Evolutionary conservation across 441 rosid species (phyloP).

Genomic region (Populus hybrid): DNA sequence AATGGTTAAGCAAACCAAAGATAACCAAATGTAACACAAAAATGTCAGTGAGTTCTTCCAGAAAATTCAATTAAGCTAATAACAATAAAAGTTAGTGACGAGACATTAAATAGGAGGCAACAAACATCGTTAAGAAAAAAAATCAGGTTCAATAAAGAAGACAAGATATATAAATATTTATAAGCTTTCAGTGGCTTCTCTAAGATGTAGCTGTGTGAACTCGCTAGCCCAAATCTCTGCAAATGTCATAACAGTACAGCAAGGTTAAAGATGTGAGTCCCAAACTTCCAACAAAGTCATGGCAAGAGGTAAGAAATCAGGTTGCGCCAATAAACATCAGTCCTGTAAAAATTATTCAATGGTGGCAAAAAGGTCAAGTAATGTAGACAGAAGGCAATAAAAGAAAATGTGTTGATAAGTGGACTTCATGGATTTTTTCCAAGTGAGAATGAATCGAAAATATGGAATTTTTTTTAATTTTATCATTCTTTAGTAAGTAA

Average conservation of each 20-base stretch:
- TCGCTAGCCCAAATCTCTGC: slow-evolving; percentile 69
- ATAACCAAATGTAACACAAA: slow-evolving; percentile 20
- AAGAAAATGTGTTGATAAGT: slow-evolving; percentile 15
- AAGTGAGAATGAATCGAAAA: background rate
- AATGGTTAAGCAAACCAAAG: slow-evolving; percentile 17
- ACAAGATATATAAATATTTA: slow-evolving; percentile 33
- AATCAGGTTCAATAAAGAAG: slow-evolving; percentile 42
- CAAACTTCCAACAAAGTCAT: slow-evolving; percentile 97
- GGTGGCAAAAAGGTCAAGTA: slow-evolving; percentile 54
- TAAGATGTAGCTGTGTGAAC: slow-evolving; percentile 21
- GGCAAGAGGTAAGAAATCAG: slow-evolving; percentile 94
- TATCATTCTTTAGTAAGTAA: background rate
- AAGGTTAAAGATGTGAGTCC: slow-evolving; percentile 99
- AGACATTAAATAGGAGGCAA: slow-evolving; percentile 26
- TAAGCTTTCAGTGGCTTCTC: slow-evolving; percentile 30
- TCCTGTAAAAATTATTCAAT: slow-evolving; percentile 72
- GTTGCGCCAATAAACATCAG: slow-evolving; percentile 94
- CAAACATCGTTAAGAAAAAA: slow-evolving; percentile 29
- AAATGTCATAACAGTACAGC: slow-evolving; percentile 96
- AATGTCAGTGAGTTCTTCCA: slow-evolving; percentile 24
- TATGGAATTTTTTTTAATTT: background rate
- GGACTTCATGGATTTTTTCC: slow-evolving; percentile 1
- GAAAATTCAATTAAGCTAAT: slow-evolving; percentile 28
- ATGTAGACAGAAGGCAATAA: slow-evolving; percentile 27
- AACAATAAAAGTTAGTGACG: slow-evolving; percentile 13